Percentiles rank a stretch among this genome's conserved stretches.
These are phyloP conservation scores for Rosa chinensis DNA, from an alignment of 306 rosid genomes.

Conservation along the genomic window DNA sequence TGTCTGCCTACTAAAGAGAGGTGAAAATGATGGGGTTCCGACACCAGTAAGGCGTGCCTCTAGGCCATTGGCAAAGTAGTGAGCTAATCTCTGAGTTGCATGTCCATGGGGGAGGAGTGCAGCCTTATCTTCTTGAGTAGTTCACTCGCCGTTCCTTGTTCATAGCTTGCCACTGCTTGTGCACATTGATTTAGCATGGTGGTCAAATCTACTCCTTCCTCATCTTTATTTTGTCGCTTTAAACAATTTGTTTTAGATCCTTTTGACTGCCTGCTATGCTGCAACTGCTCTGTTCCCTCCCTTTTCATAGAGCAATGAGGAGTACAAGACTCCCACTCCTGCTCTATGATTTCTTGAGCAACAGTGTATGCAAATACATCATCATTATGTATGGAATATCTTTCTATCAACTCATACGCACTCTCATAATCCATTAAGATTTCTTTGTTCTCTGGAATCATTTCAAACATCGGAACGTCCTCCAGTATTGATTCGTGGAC, in stretches of 20 bases:
- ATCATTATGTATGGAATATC: no score
- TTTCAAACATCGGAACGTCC: no score
- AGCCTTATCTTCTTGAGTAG: constrained; percentile 31
- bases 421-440: no score
- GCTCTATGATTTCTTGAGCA: no score
- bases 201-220: constrained; percentile 33
- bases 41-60: constrained; percentile 35
- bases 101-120: constrained; percentile 37
- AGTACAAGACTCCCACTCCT: neutral
- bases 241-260: constrained; percentile 13
- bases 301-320: neutral
- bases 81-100: constrained; percentile 38
- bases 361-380: no score
- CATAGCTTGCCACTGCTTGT: constrained; percentile 38
- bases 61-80: constrained; percentile 45
- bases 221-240: neutral
- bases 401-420: no score
- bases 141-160: constrained; percentile 21
- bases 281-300: constrained; percentile 8
- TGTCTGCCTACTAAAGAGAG: constrained; percentile 15
- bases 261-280: neutral
- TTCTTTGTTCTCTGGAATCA: no score
- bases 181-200: constrained; percentile 41
- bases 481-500: no score
- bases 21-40: constrained; percentile 19